These are phyloP conservation scores for Xylaria longipes DNA, from an alignment of 495 filamentous ascomycete species.

Conservation along the genomic window DNA sequence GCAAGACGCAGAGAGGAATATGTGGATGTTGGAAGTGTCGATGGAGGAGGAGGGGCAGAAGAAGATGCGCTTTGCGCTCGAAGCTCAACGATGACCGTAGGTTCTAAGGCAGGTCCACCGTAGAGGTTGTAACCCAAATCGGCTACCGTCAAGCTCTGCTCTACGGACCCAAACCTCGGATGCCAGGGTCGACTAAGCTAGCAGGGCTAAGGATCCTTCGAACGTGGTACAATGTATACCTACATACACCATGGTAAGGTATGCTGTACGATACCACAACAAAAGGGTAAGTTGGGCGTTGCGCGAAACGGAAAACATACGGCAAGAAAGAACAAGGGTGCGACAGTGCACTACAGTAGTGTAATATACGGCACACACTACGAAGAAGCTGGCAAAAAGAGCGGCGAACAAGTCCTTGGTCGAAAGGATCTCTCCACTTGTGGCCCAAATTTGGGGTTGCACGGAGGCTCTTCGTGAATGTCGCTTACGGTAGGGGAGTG, in stretches of 20 bases:
- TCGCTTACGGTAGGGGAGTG: conserved; percentile 23
- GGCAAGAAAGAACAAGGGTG: not conserved
- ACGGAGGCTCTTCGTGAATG: conserved; percentile 41
- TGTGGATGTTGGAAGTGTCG: conserved; percentile 21
- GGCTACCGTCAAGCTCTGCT: conserved; percentile 12
- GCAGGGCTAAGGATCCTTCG: conserved; percentile 22
- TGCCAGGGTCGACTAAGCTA: conserved; percentile 17
- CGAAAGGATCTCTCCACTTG: conserved; percentile 3
- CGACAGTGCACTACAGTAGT: not conserved
- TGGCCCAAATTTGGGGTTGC: conserved; percentile 29
- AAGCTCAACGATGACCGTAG: conserved; percentile 36
- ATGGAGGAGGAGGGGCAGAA: conserved; percentile 36
- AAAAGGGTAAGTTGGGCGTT: not conserved
- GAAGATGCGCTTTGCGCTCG: conserved; percentile 36
- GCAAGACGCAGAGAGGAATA: conserved; percentile 21
- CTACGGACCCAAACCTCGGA: conserved; percentile 7
- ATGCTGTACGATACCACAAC: not conserved
- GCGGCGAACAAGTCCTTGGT: not conserved
- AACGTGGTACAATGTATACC: conserved; percentile 8
- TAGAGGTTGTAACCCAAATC: conserved; percentile 25
- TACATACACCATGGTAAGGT: not conserved
- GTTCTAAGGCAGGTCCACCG: conserved; percentile 28
- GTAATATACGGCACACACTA: not conserved
- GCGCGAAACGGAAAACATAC: not conserved
- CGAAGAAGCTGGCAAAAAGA: not conserved